Conservation (phyloP, 805 yeast genomes). For the Yamadazyma endophytica region DNA sequence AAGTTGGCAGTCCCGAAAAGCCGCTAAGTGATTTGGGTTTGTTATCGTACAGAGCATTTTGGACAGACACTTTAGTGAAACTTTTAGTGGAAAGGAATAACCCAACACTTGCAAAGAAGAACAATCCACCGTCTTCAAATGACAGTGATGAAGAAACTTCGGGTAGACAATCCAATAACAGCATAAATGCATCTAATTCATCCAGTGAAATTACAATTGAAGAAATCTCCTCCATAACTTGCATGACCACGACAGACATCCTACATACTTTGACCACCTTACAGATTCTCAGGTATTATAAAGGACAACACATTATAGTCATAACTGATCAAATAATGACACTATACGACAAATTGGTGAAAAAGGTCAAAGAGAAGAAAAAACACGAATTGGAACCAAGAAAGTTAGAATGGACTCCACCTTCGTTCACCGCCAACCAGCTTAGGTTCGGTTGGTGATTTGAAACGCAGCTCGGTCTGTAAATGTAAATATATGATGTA, state of each 20-base stretch:
- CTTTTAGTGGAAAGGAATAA: constrained; percentile 58
- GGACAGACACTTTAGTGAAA: constrained; percentile 88
- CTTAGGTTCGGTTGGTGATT: constrained; percentile 88
- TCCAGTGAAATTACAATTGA: constrained; percentile 71
- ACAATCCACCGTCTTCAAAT: constrained; percentile 28
- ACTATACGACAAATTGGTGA: constrained; percentile 61
- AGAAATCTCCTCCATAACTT: constrained; percentile 77
- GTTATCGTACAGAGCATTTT: constrained; percentile 87
- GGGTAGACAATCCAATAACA: constrained; percentile 7
- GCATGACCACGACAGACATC: constrained; percentile 96
- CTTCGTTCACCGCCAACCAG: constrained; percentile 93
- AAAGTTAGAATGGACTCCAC: constrained; percentile 87
- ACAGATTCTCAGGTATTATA: constrained; percentile 85
- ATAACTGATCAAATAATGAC: constrained; percentile 78
- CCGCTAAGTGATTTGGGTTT: constrained; percentile 94
- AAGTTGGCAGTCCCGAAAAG: constrained; percentile 95
- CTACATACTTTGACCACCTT: constrained; percentile 89
- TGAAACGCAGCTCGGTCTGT: constrained; percentile 1
- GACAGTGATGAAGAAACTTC: constrained; percentile 30
- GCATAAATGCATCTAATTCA: constrained; percentile 2
- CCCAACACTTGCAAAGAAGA: constrained; percentile 33
- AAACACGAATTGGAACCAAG: constrained; percentile 72
- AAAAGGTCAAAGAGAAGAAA: constrained; percentile 57
- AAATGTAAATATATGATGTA: neutral
- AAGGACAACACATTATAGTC: constrained; percentile 90